These are phyloP conservation scores for Botryosphaeria dothidea DNA, from an alignment of 2,329 filamentous ascomycete genomes.

Conservation along the genomic window DNA sequence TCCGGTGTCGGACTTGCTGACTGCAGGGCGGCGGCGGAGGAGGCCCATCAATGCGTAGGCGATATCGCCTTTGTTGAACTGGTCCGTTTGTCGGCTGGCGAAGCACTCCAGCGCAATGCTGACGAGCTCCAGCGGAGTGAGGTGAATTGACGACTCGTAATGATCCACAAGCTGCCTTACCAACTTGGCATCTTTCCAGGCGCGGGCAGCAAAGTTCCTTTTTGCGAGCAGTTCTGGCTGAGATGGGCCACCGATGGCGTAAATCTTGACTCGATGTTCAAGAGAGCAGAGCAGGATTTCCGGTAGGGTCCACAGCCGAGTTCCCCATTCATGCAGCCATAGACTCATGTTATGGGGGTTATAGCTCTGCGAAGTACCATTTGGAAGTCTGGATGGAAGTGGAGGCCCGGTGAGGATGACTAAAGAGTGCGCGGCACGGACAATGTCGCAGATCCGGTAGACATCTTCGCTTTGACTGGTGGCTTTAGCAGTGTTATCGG, in stretches of 20 bases:
- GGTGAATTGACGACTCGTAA: constrained; percentile 1
- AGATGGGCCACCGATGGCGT: not conserved
- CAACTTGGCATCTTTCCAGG: not conserved
- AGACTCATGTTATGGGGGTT: not conserved
- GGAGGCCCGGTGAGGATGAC: constrained; percentile 4
- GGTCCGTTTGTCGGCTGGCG: not conserved
- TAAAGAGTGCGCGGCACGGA: not conserved
- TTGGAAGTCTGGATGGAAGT: not conserved
- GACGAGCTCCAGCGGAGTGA: constrained; percentile 7
- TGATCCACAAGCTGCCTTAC: constrained; percentile 8
- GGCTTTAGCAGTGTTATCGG: not conserved
- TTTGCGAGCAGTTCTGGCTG: not conserved
- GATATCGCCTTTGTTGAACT: not conserved
- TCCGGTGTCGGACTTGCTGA: not conserved
- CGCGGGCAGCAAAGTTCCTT: constrained; percentile 1
- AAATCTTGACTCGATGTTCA: not conserved
- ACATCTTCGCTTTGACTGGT: not conserved
- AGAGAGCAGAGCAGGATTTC: constrained; percentile 14
- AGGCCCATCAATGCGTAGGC: constrained; percentile 10
- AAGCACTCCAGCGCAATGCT: constrained; percentile 3
- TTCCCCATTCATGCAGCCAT: constrained; percentile 12
- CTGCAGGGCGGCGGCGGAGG: not conserved
- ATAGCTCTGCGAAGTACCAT: not conserved
- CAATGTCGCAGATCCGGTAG: constrained; percentile 6
- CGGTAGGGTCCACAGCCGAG: not conserved